Evolutionary conservation across 768 basidiomycete genomes (phyloP).

Genomic region (Podaxis pistillaris): DNA sequence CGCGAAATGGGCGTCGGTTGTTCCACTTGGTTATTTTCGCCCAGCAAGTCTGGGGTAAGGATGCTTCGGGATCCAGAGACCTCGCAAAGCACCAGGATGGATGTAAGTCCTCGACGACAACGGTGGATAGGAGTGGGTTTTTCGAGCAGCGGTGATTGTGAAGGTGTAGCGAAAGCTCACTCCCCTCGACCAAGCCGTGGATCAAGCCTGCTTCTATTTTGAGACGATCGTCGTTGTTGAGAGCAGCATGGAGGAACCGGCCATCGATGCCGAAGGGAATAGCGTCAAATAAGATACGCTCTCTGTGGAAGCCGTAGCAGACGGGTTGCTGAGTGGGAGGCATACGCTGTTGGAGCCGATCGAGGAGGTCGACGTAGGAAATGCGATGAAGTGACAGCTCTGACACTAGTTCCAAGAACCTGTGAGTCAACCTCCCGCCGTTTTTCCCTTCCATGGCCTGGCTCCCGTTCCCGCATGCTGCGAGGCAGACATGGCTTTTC

Average conservation of each 20-base stretch:
- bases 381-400: constrained; percentile 51
- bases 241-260: constrained; percentile 43
- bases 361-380: constrained; percentile 47
- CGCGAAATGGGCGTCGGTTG: constrained; percentile 51
- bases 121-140: constrained; percentile 51
- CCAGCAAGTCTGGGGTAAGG: constrained; percentile 45
- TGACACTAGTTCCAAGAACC: constrained; percentile 48
- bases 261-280: constrained; percentile 54
- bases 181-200: constrained; percentile 64
- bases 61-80: constrained; percentile 31
- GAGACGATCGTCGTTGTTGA: constrained; percentile 33
- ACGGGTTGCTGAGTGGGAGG: constrained; percentile 46
- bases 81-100: constrained; percentile 58
- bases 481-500: constrained; percentile 50
- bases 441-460: constrained; percentile 60
- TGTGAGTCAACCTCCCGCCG: constrained; percentile 60
- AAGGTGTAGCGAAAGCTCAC: constrained; percentile 57
- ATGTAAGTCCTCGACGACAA: constrained; percentile 51
- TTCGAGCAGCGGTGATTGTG: constrained; percentile 60
- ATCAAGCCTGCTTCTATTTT: constrained; percentile 57
- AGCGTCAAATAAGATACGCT: constrained; percentile 52
- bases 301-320: constrained; percentile 47
- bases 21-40: constrained; percentile 52
- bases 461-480: constrained; percentile 54
- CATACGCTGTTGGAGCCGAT: constrained; percentile 36